Evolutionary conservation across 1,139 yeast genomes (phyloP).

Genomic region (Saccharomyces hybrid): DNA sequence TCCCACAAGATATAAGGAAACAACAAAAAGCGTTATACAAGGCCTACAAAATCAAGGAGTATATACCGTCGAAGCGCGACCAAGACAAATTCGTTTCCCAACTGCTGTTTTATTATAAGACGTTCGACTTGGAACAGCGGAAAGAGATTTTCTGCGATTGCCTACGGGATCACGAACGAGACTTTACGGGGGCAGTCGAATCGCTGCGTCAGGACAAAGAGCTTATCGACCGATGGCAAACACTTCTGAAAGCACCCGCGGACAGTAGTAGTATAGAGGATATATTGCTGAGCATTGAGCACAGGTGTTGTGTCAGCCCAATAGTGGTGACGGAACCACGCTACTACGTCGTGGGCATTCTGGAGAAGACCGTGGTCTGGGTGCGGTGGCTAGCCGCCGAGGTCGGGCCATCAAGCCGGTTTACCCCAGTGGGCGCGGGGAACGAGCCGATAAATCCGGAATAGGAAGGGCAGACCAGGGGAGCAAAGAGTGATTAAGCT

Average conservation of each 20-base stretch:
- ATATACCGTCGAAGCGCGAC: slow-evolving; percentile 15
- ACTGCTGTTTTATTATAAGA: slow-evolving; percentile 26
- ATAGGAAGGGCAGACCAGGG: neutral
- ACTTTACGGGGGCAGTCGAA: neutral
- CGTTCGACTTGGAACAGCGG: slow-evolving; percentile 14
- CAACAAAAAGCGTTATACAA: slow-evolving; percentile 21
- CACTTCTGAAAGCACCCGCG: neutral
- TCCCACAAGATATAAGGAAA: slow-evolving; percentile 23
- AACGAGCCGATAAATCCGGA: neutral
- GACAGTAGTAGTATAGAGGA: slow-evolving; percentile 5
- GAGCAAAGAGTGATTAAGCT: neutral
- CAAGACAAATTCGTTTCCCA: slow-evolving; percentile 21
- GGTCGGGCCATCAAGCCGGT: neutral
- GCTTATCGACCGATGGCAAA: neutral
- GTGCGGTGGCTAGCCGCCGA: slow-evolving; percentile 1
- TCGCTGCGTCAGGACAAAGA: neutral
- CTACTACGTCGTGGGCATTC: slow-evolving; percentile 18
- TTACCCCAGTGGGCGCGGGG: slow-evolving; percentile 1
- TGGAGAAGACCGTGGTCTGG: slow-evolving; percentile 9
- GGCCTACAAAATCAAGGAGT: slow-evolving; percentile 19
- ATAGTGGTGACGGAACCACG: neutral
- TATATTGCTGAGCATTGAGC: slow-evolving; percentile 8
- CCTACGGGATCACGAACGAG: neutral
- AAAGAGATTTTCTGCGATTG: slow-evolving; percentile 11
- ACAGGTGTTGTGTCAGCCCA: slow-evolving; percentile 2